A percentile compares a stretch with the other conserved stretches of the same genome.
phyloP scores from a whole-genome alignment of 768 basidiomycete genomes.

The Phaffia tasmanica region DNA sequence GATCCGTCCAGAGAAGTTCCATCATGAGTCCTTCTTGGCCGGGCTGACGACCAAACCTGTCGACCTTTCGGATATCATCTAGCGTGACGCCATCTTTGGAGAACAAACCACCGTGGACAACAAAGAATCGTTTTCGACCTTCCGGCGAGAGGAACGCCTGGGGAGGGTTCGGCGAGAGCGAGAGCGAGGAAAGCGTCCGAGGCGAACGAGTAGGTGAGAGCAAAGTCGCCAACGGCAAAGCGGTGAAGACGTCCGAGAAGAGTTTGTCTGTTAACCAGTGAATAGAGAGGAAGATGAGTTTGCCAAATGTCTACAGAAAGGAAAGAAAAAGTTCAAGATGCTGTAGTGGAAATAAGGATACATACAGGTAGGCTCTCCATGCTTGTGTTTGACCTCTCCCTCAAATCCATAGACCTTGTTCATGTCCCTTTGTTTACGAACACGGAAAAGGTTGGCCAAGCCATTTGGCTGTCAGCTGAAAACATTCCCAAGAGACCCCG shows the following conservation, averaged over 20 bases:
- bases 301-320: neutral
- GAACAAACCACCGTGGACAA: constrained; percentile 93
- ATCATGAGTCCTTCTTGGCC: constrained; percentile 85
- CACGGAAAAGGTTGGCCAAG: neutral
- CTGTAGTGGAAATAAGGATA: constrained; percentile 33
- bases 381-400: constrained; percentile 92
- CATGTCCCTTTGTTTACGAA: constrained; percentile 56
- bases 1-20: constrained; percentile 90
- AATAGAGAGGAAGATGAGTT: neutral
- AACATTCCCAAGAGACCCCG: neutral
- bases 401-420: constrained; percentile 83
- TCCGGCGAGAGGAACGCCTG: constrained; percentile 63
- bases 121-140: constrained; percentile 77
- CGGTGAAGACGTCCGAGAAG: constrained; percentile 86
- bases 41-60: constrained; percentile 77
- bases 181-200: constrained; percentile 40
- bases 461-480: no score
- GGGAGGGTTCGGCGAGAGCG: constrained; percentile 34
- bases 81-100: constrained; percentile 90
- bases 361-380: constrained; percentile 88
- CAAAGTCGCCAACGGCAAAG: constrained; percentile 77
- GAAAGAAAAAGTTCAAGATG: no score
- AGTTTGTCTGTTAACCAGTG: constrained; percentile 45
- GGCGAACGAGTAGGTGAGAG: constrained; percentile 55
- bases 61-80: constrained; percentile 80